Percentiles rank a stretch among this genome's conserved stretches.
Evolutionary conservation across 2,329 filamentous ascomycete genomes (phyloP).

Genomic region (Ascocoryne sarcoides): DNA sequence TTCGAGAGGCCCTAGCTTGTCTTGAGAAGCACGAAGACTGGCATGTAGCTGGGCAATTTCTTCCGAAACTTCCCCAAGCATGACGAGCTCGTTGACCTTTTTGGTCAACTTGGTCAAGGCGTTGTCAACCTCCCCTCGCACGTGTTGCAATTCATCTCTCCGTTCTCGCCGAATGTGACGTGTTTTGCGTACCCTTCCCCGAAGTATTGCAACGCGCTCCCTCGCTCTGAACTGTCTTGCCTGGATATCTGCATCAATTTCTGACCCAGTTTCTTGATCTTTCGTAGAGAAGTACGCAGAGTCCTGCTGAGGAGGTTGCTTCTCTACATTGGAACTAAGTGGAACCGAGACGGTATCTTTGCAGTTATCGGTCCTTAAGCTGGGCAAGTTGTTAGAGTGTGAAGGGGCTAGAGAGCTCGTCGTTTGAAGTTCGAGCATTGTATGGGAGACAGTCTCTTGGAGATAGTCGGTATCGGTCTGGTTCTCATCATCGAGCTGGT

Average conservation of each 20-base stretch:
- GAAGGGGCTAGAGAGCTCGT: too few species aligned
- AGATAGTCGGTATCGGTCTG: too few species aligned
- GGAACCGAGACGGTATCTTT: too few species aligned
- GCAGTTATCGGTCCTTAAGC: not conserved
- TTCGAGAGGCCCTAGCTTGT: constrained; percentile 14
- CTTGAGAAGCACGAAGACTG: constrained; percentile 12
- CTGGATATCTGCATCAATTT: constrained; percentile 8
- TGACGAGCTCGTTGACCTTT: constrained; percentile 11
- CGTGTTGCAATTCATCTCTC: constrained; percentile 6
- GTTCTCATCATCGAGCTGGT: too few species aligned
- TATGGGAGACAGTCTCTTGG: too few species aligned
- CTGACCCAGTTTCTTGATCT: constrained; percentile 4
- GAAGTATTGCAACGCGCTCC: constrained; percentile 15
- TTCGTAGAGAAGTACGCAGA: constrained; percentile 14
- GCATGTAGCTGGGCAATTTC: constrained; percentile 11
- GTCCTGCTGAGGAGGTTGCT: constrained; percentile 11
- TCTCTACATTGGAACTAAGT: not conserved
- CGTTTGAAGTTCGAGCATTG: too few species aligned
- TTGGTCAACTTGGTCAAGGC: constrained; percentile 13
- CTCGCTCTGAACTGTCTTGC: constrained; percentile 12
- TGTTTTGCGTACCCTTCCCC: constrained; percentile 12
- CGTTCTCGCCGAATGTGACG: constrained; percentile 7
- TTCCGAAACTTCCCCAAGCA: constrained; percentile 8
- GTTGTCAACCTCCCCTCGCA: constrained; percentile 8
- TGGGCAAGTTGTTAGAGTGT: not conserved